Evolutionary conservation across 148 eudicot species (phyloP), one percentile per base, ranked within the genome.

Genomic region (Cornus controversa): DNA sequence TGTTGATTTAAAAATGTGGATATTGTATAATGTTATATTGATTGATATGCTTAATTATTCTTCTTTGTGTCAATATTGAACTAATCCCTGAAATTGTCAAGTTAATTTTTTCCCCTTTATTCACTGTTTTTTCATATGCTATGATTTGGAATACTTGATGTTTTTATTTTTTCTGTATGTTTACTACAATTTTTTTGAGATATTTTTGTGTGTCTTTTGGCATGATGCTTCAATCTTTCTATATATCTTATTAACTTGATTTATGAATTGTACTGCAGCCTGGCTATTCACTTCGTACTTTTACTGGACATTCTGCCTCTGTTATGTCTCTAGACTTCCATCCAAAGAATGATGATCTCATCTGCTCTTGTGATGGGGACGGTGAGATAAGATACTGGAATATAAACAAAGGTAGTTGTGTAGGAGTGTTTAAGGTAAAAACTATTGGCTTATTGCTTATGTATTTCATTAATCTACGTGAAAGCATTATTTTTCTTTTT

Each of bases 361-460:
- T 93, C 70, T 87, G 92, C 80, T 93, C 97, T 2, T 93, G 94
- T 80, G 97, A 93, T 63, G 87, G 93, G 31, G 91, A 91, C 75
- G 95, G 97, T 76, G 94, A 93, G 83, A 91, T 93, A 71, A 84
- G 97, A 42, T 93, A 89, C 79, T 93, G 97, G 97, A 89, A 93
- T 74, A 83, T 93, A 9, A 88, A 74, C 15, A 89, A 88, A 26
- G 97, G 94, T 71, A 93, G 83, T 79, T 93, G 88, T 67, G 5
- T 83, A 64, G 64, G 88, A 82, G 86, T 87, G 63, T 91, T 86
- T 80, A 91, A 91, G 94, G 94, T 91, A 85, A 75, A 67, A 54
- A 57, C 47, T 26, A 18, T 2, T 69, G 57, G 54, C 24, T 67
- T 18, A 29, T 69, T 77, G 7, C 53, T 42, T 74, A n/a, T 18